Base-by-base conservation (phyloP, 2,329 filamentous ascomycete species). In the Hymenoscyphus scutula region DNA sequence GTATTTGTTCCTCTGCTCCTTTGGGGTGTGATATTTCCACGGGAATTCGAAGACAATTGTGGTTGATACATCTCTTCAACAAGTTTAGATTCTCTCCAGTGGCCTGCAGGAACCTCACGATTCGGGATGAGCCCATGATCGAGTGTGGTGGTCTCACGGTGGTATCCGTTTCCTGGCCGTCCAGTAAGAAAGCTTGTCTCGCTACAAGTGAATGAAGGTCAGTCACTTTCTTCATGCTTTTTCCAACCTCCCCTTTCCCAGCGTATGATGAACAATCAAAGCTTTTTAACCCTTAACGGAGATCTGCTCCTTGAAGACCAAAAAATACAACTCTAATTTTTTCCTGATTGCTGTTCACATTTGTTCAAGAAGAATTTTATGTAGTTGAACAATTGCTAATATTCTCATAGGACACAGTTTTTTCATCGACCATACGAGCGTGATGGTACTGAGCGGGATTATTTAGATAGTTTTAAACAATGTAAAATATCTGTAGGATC, bases 241-340 rank as follows among this genome's bases (percentile, higher is more conserved):
- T 17, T 32, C 56, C 30, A 23, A 8, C 41, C 30, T 45, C 59
- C 61, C 51, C n/a, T 15, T 61, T 62, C 63, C 60, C 51, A 68
- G 67, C 66, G 65, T 67, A 70, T 54, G 25, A 54, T 72, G 75
- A 76, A 63, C 70, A 65, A 65, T 67, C 72, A 71, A 54, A 73
- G 69, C 74, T 76, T 76, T 76, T 76, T 76, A 76, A 75, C 75
- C 75, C 74, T 69, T 70, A 76, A 71, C 65, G 70, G 69, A 69
- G 65, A 61, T 60, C 61, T 60, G 23, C 68, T 73, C 69, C 64
- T 72, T 76, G 74, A 74, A 74, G 75, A 75, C 69, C 66, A 73
- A 72, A 73, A 74, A 76, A 63, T 71, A 75, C 71, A 74, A 77
- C 74, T 76, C 74, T 76, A 76, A 76, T 76, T 76, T 76, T 76